Evolutionary conservation across 2,329 filamentous ascomycete species (phyloP).

Genomic region (Exophiala sp.): DNA sequence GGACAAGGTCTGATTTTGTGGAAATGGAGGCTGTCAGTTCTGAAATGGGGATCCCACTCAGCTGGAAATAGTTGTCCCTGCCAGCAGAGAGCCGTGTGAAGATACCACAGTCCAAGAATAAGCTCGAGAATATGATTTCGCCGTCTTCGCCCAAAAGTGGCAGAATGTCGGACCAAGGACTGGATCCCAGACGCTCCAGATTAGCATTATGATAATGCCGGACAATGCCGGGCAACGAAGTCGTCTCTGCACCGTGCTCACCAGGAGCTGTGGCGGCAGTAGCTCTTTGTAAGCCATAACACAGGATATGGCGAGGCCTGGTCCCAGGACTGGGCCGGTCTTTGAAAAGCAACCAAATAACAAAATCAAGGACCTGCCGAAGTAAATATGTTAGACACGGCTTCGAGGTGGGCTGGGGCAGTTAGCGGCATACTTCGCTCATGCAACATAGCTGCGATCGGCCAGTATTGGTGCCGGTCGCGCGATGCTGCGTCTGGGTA

Average conservation of each 20-base stretch:
- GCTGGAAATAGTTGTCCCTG: conserved; percentile 64
- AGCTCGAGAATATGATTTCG: conserved; percentile 68
- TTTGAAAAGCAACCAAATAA: conserved; percentile 70
- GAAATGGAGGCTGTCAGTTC: conserved; percentile 3
- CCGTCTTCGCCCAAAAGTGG: conserved; percentile 67
- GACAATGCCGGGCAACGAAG: conserved; percentile 59
- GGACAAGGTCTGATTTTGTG: neutral
- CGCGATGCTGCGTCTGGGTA: conserved; percentile 53
- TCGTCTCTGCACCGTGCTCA: conserved; percentile 33
- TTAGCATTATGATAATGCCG: conserved; percentile 62
- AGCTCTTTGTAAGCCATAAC: conserved; percentile 64
- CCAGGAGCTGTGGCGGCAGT: neutral
- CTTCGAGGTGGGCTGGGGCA: neutral
- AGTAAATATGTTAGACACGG: neutral
- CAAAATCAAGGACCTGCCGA: conserved; percentile 67
- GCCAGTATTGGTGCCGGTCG: conserved; percentile 34
- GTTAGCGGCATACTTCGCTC: conserved; percentile 50
- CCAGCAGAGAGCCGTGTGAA: conserved; percentile 59
- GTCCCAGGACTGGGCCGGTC: conserved; percentile 39
- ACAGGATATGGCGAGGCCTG: conserved; percentile 68
- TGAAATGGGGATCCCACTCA: conserved; percentile 55
- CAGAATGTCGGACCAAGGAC: conserved; percentile 70
- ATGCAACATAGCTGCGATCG: conserved; percentile 50
- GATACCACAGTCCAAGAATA: conserved; percentile 71
- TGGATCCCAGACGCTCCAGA: conserved; percentile 60